Conservation (phyloP, 164 flowering plant species). For the Vitis riparia region DNA sequence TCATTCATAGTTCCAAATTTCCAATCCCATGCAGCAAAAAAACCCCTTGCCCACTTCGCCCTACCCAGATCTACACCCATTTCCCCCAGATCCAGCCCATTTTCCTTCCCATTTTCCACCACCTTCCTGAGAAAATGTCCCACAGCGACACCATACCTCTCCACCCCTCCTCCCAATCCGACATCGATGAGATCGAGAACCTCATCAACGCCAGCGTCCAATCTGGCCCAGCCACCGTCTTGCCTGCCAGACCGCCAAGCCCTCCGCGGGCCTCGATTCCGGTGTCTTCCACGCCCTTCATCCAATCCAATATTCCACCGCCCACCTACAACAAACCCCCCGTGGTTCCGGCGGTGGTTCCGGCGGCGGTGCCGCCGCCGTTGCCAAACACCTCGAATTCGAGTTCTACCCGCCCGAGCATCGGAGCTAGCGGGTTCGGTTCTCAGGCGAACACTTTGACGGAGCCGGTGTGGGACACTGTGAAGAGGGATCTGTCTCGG, state of each 20-base stretch:
- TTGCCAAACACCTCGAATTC: slow-evolving; percentile 4
- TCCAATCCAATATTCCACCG: slow-evolving; percentile 60
- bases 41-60: background rate
- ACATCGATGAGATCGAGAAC: slow-evolving; percentile 97
- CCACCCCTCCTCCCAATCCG: slow-evolving; percentile 87
- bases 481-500: slow-evolving; percentile 87
- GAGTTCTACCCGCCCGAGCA: slow-evolving; percentile 5
- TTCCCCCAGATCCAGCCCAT: background rate
- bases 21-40: no score
- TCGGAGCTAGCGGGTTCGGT: slow-evolving; percentile 60
- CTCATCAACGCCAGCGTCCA: slow-evolving; percentile 75
- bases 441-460: slow-evolving; percentile 77
- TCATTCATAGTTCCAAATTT: no score
- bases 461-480: slow-evolving; percentile 97
- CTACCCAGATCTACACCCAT: background rate
- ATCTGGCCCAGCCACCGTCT: slow-evolving; percentile 58
- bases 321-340: slow-evolving; percentile 23
- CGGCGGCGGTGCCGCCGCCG: slow-evolving; percentile 22
- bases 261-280: slow-evolving; percentile 86
- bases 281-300: slow-evolving; percentile 73
- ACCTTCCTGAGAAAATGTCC: slow-evolving; percentile 43
- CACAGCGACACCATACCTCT: slow-evolving; percentile 78
- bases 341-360: slow-evolving; percentile 26
- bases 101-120: slow-evolving; percentile 10
- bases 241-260: slow-evolving; percentile 75